Conservation (phyloP, 2,329 filamentous ascomycete species). For the Coniochaeta ligniaria region DNA sequence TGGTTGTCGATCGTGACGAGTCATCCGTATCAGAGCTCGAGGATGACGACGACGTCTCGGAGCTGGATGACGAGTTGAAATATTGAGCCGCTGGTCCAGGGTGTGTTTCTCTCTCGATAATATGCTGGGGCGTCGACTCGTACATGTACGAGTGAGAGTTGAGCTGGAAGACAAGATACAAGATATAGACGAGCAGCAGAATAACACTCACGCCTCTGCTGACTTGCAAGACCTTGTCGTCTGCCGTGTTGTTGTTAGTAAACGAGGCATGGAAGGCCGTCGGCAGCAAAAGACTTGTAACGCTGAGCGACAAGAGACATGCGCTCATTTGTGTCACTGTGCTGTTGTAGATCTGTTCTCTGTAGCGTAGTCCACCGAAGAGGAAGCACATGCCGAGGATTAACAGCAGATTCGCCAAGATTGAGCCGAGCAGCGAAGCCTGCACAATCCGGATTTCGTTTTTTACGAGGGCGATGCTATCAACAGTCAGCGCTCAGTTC, state of each 20-base stretch:
- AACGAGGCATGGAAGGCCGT: slow-evolving; percentile 63
- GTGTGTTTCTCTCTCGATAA: slow-evolving; percentile 54
- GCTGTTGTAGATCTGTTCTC: slow-evolving; percentile 55
- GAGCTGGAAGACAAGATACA: slow-evolving; percentile 72
- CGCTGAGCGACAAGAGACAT: slow-evolving; percentile 59
- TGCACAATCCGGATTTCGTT: slow-evolving; percentile 87
- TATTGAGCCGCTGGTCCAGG: slow-evolving; percentile 62
- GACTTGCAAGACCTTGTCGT: slow-evolving; percentile 59
- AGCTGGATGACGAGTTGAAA: slow-evolving; percentile 46
- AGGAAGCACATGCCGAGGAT: slow-evolving; percentile 92
- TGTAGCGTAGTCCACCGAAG: slow-evolving; percentile 72
- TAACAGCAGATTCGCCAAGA: slow-evolving; percentile 79
- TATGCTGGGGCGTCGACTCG: slow-evolving; percentile 61
- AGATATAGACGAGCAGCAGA: slow-evolving; percentile 62
- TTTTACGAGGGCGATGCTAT: slow-evolving; percentile 69
- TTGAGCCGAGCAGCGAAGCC: slow-evolving; percentile 82
- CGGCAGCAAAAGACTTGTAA: slow-evolving; percentile 28
- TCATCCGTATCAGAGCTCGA: slow-evolving; percentile 53
- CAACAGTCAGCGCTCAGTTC: slow-evolving; percentile 15
- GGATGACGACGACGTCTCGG: slow-evolving; percentile 20
- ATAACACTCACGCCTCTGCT: slow-evolving; percentile 73
- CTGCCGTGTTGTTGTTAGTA: slow-evolving; percentile 45
- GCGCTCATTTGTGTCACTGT: slow-evolving; percentile 69
- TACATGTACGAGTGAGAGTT: slow-evolving; percentile 63
- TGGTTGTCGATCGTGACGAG: slow-evolving; percentile 30